Evolutionary conservation across 2,329 filamentous ascomycete genomes (phyloP).

Genomic region (Hypoxylon sp.): DNA sequence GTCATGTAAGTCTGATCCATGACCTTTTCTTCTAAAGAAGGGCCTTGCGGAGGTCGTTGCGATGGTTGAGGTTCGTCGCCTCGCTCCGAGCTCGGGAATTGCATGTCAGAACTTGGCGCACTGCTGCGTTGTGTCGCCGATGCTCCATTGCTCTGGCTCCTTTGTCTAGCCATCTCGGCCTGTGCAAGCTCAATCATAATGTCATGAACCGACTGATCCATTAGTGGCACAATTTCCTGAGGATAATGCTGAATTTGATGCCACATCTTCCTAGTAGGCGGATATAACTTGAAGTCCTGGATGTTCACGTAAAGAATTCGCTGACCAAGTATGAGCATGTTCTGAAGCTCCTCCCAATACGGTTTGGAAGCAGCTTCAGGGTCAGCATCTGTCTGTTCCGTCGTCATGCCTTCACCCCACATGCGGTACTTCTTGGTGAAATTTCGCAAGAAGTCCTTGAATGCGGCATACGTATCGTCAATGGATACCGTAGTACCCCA

Average conservation of each 20-base stretch:
- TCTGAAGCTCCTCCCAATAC: constrained; percentile 87
- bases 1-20: constrained; percentile 86
- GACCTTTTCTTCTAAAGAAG: constrained; percentile 83
- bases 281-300: constrained; percentile 91
- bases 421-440: constrained; percentile 95
- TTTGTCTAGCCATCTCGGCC: constrained; percentile 80
- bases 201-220: constrained; percentile 96
- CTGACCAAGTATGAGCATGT: constrained; percentile 90
- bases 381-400: constrained; percentile 78
- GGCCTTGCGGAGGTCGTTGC: constrained; percentile 61
- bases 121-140: constrained; percentile 70
- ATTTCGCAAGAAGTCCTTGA: constrained; percentile 93
- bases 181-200: constrained; percentile 91
- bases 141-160: constrained; percentile 57
- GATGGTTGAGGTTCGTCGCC: constrained; percentile 65
- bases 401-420: constrained; percentile 87
- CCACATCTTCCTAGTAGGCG: constrained; percentile 93
- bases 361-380: constrained; percentile 84
- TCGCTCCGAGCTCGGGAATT: constrained; percentile 84
- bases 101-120: constrained; percentile 78
- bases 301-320: constrained; percentile 90
- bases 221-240: constrained; percentile 94
- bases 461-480: constrained; percentile 85
- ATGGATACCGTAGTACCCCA: constrained; percentile 99
- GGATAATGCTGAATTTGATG: constrained; percentile 95